Conservation (phyloP, 1,284 basidiomycete genomes). For the Xerocomus minutiporus region DNA sequence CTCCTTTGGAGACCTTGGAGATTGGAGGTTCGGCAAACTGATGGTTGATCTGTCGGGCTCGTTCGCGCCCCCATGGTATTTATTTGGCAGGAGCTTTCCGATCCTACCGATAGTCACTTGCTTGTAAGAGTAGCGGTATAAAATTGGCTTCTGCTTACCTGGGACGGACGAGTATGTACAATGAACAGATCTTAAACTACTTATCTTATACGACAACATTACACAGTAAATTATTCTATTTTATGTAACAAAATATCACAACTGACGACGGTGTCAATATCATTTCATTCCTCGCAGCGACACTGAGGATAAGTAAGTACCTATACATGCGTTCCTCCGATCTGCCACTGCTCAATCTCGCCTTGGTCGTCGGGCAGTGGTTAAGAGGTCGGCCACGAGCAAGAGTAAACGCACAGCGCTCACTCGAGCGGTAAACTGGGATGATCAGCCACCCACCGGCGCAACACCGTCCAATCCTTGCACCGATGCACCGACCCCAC, state of each 20-base stretch:
- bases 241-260: no score
- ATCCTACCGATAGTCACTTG: not conserved
- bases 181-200: no score
- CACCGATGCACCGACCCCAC: conserved; percentile 35
- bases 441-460: conserved; percentile 31
- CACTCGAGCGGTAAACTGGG: conserved; percentile 25
- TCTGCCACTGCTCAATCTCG: no score
- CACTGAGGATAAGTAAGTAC: no score
- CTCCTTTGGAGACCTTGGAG: not conserved
- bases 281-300: not conserved
- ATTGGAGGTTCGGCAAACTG: not conserved
- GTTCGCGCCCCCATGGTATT: no score
- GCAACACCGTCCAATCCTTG: conserved; percentile 36
- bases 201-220: no score
- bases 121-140: not conserved
- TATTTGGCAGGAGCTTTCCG: no score
- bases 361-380: no score
- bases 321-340: no score
- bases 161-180: no score
- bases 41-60: not conserved
- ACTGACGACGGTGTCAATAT: not conserved
- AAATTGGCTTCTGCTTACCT: not conserved
- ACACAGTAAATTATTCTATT: no score
- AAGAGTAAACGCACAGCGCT: not conserved
- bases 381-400: no score